Conservation (phyloP, 169 alveolate species). For the Eimeria nieschulzi region DNA sequence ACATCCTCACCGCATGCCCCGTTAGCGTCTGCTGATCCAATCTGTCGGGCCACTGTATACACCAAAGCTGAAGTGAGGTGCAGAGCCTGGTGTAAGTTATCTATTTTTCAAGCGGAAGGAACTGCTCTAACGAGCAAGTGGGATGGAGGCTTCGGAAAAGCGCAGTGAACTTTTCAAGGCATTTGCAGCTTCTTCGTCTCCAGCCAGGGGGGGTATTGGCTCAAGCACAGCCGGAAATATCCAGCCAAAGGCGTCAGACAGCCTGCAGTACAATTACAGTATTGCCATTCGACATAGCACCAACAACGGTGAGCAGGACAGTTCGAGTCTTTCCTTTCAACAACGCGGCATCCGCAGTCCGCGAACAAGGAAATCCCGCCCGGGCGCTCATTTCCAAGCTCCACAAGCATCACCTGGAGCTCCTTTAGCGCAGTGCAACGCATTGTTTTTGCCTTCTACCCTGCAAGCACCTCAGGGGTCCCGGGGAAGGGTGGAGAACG, state of each 20-base stretch:
- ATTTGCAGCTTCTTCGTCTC: too few relatives aligned
- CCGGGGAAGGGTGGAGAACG: neutral
- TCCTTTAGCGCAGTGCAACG: neutral
- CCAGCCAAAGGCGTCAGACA: neutral
- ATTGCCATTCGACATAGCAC: neutral
- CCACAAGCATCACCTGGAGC: conserved; percentile 3
- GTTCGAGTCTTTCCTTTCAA: neutral
- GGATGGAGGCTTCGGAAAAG: too few relatives aligned
- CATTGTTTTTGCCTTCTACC: neutral
- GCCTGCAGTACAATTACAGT: neutral
- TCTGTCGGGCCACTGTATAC: too few relatives aligned
- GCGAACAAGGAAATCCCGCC: neutral
- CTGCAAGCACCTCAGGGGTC: neutral
- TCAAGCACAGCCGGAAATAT: too few relatives aligned
- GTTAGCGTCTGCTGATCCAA: too few relatives aligned
- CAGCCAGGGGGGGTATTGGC: too few relatives aligned
- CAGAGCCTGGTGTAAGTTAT: too few relatives aligned
- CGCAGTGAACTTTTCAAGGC: too few relatives aligned
- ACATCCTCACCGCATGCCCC: too few relatives aligned
- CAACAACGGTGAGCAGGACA: neutral
- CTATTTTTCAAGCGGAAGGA: too few relatives aligned
- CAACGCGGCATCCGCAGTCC: neutral
- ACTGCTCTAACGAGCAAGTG: too few relatives aligned
- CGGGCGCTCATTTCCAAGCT: conserved; percentile 26
- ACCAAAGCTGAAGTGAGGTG: too few relatives aligned